Base-by-base conservation (phyloP, 139 green algal genomes). In the Monoraphidium neglectum region DNA sequence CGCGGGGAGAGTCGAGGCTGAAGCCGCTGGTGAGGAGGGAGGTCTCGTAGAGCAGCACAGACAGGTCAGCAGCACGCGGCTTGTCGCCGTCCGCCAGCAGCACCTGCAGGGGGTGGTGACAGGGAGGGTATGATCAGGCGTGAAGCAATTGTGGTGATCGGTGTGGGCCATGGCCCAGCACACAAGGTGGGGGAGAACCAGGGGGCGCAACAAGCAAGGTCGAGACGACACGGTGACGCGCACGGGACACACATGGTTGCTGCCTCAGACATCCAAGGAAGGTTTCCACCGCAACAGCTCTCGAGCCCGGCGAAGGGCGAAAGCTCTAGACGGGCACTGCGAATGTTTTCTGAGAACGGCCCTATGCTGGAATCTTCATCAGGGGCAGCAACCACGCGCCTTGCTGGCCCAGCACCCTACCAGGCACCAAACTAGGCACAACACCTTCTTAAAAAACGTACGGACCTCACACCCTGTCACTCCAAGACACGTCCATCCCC, bases 11-110 rank as follows among this genome's bases (percentile, higher is more conserved):
- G 32, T 97, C 92, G 4, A 97, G 85, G 12, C 60, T 66, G 77
- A 93, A 91, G 30, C 89, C 87, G 21, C 67, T 87, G 26, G 93
- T 97, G 33, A 98, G 80, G 53, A 97, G 83, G 0, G 93, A 88
- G 0, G 95, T 97, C 72, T 99, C 96, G 71, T 94, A 98, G 70
- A 99, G 80, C 80, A 99, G 80, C 80, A 95, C 84, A 1, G 79
- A 77, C 33, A 91, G 74, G 69, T 90, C 84, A n/a, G 67, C 43
- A 1, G 84, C 84, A 24, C 78, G 85, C 38, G 87, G 81, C 69
- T 83, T 80, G 63, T 87, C 78, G 32, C 82, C 77, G 63, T 88
- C 78, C 68, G 84, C 71, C 30, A 90, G 77, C 23, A 68, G 36
- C 70, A 80, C 66, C 59, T 83, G 60, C 16, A 33, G 43, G 43